Evolutionary conservation across 257 asterid genomes (phyloP).

Genomic region (Solanum infundibuliforme): DNA sequence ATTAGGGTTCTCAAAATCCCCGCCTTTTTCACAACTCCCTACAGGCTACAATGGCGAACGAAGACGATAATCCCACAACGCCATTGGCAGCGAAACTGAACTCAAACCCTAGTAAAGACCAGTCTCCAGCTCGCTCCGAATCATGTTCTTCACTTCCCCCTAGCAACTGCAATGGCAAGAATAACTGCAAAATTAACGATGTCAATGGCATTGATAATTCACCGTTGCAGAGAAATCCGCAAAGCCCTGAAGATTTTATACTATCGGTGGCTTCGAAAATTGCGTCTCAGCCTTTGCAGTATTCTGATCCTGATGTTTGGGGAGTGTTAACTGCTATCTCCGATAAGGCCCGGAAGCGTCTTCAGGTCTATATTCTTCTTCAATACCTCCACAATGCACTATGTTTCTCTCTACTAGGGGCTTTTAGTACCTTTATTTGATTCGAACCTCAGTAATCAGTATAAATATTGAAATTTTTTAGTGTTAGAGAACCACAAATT

Average conservation of each 20-base stretch:
- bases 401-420: background rate
- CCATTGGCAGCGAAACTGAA: slow-evolving; percentile 14
- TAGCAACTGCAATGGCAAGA: slow-evolving; percentile 5
- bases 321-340: slow-evolving; percentile 96
- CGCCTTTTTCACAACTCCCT: slow-evolving; percentile 31
- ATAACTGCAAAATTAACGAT: slow-evolving; percentile 2
- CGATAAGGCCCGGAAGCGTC: slow-evolving; percentile 78
- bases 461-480: background rate
- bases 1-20: slow-evolving; percentile 60
- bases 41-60: slow-evolving; percentile 26
- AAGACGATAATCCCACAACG: slow-evolving; percentile 18
- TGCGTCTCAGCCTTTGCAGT: slow-evolving; percentile 75
- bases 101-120: slow-evolving; percentile 9
- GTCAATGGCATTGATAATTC: slow-evolving; percentile 8
- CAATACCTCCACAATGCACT: background rate
- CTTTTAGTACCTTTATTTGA: background rate
- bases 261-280: slow-evolving; percentile 57
- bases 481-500: background rate
- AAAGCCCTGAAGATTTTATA: slow-evolving; percentile 36
- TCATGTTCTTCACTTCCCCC: slow-evolving; percentile 23
- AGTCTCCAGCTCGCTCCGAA: slow-evolving; percentile 2
- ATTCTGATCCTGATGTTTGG: slow-evolving; percentile 82
- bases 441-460: background rate
- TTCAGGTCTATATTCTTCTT: slow-evolving; percentile 35
- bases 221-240: slow-evolving; percentile 17